Conservation (phyloP, 2,329 filamentous ascomycete genomes). For the Reticulascus tulasneorum region DNA sequence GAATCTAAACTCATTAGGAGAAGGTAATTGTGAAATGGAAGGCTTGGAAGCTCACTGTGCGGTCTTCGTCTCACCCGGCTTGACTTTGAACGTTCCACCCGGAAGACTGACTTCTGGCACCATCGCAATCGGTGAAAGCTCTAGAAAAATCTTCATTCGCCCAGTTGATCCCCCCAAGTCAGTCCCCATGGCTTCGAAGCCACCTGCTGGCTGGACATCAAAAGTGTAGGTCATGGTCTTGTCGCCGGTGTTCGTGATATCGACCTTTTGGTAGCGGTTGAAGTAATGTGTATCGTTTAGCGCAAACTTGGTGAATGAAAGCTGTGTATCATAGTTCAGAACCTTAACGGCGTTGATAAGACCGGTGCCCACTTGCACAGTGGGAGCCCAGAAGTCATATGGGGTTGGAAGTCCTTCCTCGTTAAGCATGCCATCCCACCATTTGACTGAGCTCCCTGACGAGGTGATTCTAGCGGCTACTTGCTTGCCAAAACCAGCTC, state of each 20-base stretch:
- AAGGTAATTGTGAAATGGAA: too few relatives aligned
- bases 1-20: constrained; percentile 5
- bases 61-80: constrained; percentile 11
- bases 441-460: constrained; percentile 11
- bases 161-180: constrained; percentile 2
- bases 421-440: constrained; percentile 10
- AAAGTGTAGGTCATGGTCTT: constrained; percentile 28
- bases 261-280: constrained; percentile 16
- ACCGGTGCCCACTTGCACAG: constrained; percentile 35
- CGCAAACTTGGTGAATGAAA: constrained; percentile 32
- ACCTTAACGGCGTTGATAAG: constrained; percentile 29
- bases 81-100: constrained; percentile 9
- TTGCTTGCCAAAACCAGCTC: constrained; percentile 11
- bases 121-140: constrained; percentile 7
- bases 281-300: constrained; percentile 40
- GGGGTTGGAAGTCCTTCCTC: constrained; percentile 14
- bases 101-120: constrained; percentile 6
- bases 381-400: constrained; percentile 24
- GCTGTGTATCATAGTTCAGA: constrained; percentile 16
- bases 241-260: constrained; percentile 31
- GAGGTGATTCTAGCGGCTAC: constrained; percentile 13
- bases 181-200: constrained; percentile 24
- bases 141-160: constrained; percentile 9
- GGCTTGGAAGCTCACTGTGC: constrained; percentile 6
- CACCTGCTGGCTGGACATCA: constrained; percentile 25